Percentiles rank a stretch among this genome's conserved stretches.
Evolutionary conservation across 2,329 filamentous ascomycete species (phyloP).

Genomic region (Clonostachys solani): DNA sequence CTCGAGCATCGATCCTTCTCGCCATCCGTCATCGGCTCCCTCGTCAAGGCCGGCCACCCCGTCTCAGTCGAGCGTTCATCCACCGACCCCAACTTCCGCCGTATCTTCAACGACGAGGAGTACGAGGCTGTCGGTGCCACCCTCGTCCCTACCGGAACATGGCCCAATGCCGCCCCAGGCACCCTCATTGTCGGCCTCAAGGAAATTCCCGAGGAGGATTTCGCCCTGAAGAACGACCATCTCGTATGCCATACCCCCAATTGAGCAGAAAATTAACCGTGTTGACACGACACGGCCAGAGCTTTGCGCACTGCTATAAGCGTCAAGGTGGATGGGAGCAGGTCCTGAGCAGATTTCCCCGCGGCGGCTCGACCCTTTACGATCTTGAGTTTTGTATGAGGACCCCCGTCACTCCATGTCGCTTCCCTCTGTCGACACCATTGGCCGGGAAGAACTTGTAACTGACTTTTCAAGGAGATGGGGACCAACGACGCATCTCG

Average conservation of each 20-base stretch:
- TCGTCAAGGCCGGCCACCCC: constrained; percentile 65
- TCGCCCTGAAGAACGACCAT: constrained; percentile 23
- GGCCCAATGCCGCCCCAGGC: constrained; percentile 62
- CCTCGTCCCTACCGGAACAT: constrained; percentile 62
- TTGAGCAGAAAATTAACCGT: too few species aligned
- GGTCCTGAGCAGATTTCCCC: constrained; percentile 4
- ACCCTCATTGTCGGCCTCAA: constrained; percentile 74
- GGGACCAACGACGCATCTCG: constrained; percentile 65
- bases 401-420: too few species aligned
- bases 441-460: not conserved
- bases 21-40: constrained; percentile 40
- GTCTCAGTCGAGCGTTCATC: constrained; percentile 59
- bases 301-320: constrained; percentile 75
- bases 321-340: constrained; percentile 70
- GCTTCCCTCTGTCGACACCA: too few species aligned
- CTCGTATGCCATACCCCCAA: not conserved
- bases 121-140: constrained; percentile 60
- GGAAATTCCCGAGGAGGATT: constrained; percentile 69
- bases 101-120: constrained; percentile 61
- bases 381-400: constrained; percentile 69
- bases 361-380: constrained; percentile 63
- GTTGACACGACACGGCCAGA: constrained; percentile 28
- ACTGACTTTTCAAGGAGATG: constrained; percentile 42
- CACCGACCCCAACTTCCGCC: constrained; percentile 44
- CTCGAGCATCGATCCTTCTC: constrained; percentile 45